phyloP scores from a whole-genome alignment of 2,329 filamentous ascomycete genomes.

The Calonectria hawksworthii region DNA sequence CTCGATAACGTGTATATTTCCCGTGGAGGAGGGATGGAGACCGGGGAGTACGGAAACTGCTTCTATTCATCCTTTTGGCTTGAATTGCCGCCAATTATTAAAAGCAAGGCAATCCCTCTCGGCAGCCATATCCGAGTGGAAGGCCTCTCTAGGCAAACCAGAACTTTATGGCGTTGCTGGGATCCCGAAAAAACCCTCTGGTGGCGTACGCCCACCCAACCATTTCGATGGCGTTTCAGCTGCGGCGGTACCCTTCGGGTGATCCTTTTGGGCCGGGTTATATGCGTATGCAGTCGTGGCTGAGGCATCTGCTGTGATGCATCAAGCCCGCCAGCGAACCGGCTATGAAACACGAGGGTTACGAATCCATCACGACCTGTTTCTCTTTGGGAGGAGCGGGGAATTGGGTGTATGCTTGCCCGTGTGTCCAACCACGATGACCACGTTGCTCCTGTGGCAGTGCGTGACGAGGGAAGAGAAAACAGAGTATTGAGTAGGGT shows the following conservation, averaged over 20 bases:
- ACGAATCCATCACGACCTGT: not conserved
- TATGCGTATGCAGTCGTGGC: slow-evolving; percentile 7
- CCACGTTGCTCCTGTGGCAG: slow-evolving; percentile 1
- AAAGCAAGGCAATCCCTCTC: slow-evolving; percentile 14
- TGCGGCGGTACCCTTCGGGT: not conserved
- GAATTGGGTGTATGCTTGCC: not conserved
- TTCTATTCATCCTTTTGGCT: not conserved
- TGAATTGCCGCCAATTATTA: slow-evolving; percentile 2
- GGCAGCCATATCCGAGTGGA: slow-evolving; percentile 13
- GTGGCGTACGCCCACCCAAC: slow-evolving; percentile 28
- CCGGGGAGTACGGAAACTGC: not conserved
- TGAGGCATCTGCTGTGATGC: not conserved
- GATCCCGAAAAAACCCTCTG: slow-evolving; percentile 25
- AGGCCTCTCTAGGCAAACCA: slow-evolving; percentile 4
- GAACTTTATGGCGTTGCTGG: slow-evolving; percentile 11
- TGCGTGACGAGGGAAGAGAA: not conserved
- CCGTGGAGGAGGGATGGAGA: not conserved
- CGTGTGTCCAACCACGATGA: not conserved
- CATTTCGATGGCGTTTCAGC: slow-evolving; percentile 27
- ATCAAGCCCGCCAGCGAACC: not conserved
- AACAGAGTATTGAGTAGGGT: not conserved
- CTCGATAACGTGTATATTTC: not conserved
- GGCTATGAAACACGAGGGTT: not conserved
- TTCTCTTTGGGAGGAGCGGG: not conserved
- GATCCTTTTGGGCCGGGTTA: not conserved